These are phyloP conservation scores for Iris macrosiphon DNA, from an alignment of 106 monocot genomes.

Conservation along the genomic window DNA sequence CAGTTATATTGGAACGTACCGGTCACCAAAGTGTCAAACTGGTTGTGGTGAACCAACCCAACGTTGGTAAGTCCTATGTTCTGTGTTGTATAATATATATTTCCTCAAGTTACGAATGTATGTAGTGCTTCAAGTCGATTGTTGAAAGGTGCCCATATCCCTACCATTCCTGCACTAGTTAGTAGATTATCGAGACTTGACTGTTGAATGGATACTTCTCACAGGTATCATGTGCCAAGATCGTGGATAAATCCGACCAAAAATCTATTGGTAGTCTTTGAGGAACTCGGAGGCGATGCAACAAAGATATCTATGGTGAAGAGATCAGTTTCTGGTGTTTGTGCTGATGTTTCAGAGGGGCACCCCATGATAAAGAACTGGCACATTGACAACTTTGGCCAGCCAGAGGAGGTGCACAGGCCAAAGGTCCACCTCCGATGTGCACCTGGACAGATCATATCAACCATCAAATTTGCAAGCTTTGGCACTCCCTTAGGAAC, in stretches of 20 bases:
- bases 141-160: background rate
- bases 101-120: background rate
- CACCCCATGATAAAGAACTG: conserved; percentile 84
- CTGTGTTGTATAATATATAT: conserved; percentile 1
- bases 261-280: conserved; percentile 86
- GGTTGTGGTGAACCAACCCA: conserved; percentile 90
- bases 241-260: conserved; percentile 77
- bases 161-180: background rate
- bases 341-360: conserved; percentile 80
- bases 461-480: conserved; percentile 90
- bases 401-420: conserved; percentile 39
- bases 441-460: conserved; percentile 66
- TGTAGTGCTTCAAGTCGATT: background rate
- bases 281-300: conserved; percentile 87
- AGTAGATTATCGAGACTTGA: background rate
- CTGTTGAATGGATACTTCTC: background rate
- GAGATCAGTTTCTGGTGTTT: conserved; percentile 68
- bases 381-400: conserved; percentile 55
- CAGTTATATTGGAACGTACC: conserved; percentile 61
- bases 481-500: conserved; percentile 87
- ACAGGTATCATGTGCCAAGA: conserved; percentile 93
- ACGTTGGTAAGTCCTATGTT: conserved; percentile 50
- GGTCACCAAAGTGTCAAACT: conserved; percentile 71
- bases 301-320: conserved; percentile 64
- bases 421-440: conserved; percentile 81